Base-by-base conservation (phyloP, 306 rosid species). In the Glycyrrhiza uralensis region DNA sequence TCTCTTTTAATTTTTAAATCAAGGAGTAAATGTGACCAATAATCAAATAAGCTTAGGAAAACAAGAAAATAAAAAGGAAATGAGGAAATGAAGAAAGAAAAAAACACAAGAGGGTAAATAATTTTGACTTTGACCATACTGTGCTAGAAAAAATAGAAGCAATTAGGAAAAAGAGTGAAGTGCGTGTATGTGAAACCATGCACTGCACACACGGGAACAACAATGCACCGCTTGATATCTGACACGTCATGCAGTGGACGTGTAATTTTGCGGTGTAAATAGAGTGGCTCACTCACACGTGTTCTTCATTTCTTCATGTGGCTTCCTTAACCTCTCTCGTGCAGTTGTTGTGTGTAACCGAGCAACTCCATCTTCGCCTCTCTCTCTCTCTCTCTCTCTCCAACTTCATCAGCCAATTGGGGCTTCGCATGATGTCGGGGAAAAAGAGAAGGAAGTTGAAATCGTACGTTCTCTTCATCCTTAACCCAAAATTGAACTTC, bases 391-490 rank as follows among this genome's bases (percentile, higher is more conserved):
- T 65, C 42, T 66, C 32, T 49, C 38, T n/a, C 3, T 54, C 47
- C 47, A 30, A 65, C 71, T 73, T 72, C 76, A 13, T 29, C 65
- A 23, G 35, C 10, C 71, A 56, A 63, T 63, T 63, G 41, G 35
- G 41, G 35, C 46, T 78, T 76, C 54, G 59, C 15, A 62, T 29
- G 10, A 85, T 90, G 96, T 76, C 85, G 24, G 85, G 90, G 63
- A 87, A 86, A 69, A 84, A 75, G 72, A 85, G 68, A 60, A 83
- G 84, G 81, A 85, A 79, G 85, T 68, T 82, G 65, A 87, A 84
- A 70, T 81, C 75, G 93, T 85, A 79, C 45, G 88, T 35, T 69
- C 60, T 68, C 4, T 9, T 66, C 19, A 29, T 49, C 41, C 62
- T 20, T 20, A 15, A 1, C n/a, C 6, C 46, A 11, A 38, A 11